These are phyloP conservation scores for Fusarium dlaminii DNA, from an alignment of 2,329 filamentous ascomycete genomes.

Conservation along the genomic window DNA sequence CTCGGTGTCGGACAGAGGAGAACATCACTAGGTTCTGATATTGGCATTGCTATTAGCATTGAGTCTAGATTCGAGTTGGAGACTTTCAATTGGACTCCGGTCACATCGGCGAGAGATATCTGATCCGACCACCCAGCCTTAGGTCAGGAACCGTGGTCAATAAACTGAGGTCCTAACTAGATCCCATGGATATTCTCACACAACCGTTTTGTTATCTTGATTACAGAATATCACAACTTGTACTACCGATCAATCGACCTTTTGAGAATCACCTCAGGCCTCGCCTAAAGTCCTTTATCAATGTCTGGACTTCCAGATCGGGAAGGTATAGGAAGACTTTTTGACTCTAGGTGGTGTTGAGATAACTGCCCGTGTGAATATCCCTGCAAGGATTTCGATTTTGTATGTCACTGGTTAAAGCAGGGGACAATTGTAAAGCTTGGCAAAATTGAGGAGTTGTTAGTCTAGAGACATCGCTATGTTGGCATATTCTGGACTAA, in stretches of 20 bases:
- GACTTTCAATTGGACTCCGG: not conserved
- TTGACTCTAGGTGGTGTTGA: not conserved
- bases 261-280: not conserved
- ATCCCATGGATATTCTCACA: not conserved
- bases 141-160: not conserved
- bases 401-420: slow-evolving; percentile 5
- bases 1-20: not conserved
- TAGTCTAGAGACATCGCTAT: not conserved
- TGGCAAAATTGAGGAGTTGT: not conserved
- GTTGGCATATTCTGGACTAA: not conserved
- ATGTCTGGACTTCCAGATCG: not conserved
- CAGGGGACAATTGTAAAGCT: slow-evolving; percentile 1
- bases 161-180: not conserved
- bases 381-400: not conserved
- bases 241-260: not conserved
- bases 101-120: not conserved
- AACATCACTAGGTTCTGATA: not conserved
- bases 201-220: not conserved
- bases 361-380: slow-evolving; percentile 5
- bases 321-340: slow-evolving; percentile 26
- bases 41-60: not conserved
- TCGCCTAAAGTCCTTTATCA: not conserved
- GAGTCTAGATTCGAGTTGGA: not conserved
- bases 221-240: not conserved
- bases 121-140: not conserved